Percentiles rank a stretch among this genome's conserved stretches.
phyloP scores from a whole-genome alignment of 1,284 basidiomycete genomes.

The Cryptococcus depauperatus region DNA sequence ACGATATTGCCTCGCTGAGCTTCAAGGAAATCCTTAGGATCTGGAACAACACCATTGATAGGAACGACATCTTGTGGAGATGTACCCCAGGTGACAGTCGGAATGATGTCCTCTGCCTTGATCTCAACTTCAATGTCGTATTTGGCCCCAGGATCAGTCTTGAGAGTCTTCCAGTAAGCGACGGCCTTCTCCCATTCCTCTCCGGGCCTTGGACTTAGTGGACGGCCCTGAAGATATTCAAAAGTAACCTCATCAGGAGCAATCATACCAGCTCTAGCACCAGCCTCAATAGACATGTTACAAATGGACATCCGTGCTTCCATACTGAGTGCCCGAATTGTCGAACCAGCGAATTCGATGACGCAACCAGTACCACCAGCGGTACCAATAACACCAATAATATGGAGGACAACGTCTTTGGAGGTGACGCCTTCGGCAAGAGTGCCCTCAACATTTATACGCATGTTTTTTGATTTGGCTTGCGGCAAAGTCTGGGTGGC shows the following conservation, averaged over 20 bases:
- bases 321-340: conserved; percentile 86
- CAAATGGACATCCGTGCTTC: conserved; percentile 95
- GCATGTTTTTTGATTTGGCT: conserved; percentile 93
- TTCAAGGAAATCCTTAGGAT: conserved; percentile 64
- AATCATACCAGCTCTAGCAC: conserved; percentile 90
- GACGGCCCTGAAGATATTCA: conserved; percentile 73
- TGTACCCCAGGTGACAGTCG: conserved; percentile 94
- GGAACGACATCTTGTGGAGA: conserved; percentile 87
- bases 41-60: conserved; percentile 77
- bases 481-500: conserved; percentile 91
- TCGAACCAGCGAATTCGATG: conserved; percentile 87
- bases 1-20: conserved; percentile 65
- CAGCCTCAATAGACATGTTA: conserved; percentile 97
- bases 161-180: conserved; percentile 79
- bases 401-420: conserved; percentile 90
- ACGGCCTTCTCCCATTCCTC: conserved; percentile 84
- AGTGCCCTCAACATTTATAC: conserved; percentile 78
- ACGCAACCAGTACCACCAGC: conserved; percentile 89
- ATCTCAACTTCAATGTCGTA: conserved; percentile 86
- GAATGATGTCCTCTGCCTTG: conserved; percentile 78
- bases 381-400: conserved; percentile 88
- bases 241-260: conserved; percentile 90
- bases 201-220: conserved; percentile 66
- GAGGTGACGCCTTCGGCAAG: conserved; percentile 82
- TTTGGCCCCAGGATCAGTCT: conserved; percentile 76